Evolutionary conservation across 2,329 filamentous ascomycete species (phyloP), one percentile per base, ranked within the genome.

Genomic region (Dissoconium aciculare): DNA sequence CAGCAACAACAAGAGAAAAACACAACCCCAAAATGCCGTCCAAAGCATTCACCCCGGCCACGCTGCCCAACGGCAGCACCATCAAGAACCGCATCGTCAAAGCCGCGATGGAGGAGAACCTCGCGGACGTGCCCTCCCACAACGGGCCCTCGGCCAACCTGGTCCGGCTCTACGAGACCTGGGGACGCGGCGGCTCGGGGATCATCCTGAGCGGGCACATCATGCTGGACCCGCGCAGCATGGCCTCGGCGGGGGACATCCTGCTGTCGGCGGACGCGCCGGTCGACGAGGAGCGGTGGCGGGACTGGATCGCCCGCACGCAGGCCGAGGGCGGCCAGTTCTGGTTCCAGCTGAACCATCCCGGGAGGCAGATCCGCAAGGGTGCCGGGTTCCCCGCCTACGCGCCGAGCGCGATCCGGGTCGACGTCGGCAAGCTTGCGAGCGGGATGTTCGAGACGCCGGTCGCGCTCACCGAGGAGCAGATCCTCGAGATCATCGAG

Each of bases 291-390:
- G 8, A 30, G 15, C 23, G 27, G 3, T 39, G 36, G 36, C 23
- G 27, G 16, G 15, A 12, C 2, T 36, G 24, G 26, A 25, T 33
- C 11, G 11, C 16, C 3, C 17, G 24, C 8, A 29, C 36, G 10
- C 28, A 38, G 12, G 27, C 17, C 11, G 21, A 34, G 6, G 32
- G 30, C 5, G 27, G 36, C 3, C 31, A 36, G 5, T 38, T 37
- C 23, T 36, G 31, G 31, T 24, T 39, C 5, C 36, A 41, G 25
- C 34, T 41, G 31, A 41, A 41, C 11, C 38, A 41, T 21, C 38
- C 38, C 5, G 38, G 38, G 11, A 28, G 38, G 28, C 38, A 41
- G 10, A 29, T 39, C 5, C 27, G 33, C 13, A 35, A 35, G 17
- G 32, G 28, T 4, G 26, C 17, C 15, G 38, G 33, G 2, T n/a